phyloP scores from a whole-genome alignment of 148 eudicot genomes.

The Bassia scoparia region DNA sequence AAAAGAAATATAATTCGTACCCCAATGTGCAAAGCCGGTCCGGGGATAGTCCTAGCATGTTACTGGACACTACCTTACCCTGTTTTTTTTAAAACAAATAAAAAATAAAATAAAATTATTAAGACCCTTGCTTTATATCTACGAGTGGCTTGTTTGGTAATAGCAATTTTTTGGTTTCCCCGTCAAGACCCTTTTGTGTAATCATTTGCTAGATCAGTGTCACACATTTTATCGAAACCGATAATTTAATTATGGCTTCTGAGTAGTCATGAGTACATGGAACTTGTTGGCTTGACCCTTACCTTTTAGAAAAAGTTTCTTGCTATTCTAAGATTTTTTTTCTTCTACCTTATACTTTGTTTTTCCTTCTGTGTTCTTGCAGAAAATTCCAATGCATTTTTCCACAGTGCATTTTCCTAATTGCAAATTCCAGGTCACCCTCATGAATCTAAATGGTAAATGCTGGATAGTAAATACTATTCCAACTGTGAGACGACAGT shows the following conservation, averaged over 20 bases:
- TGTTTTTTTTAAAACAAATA: too few species aligned
- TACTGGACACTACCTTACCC: too few species aligned
- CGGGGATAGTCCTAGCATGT: too few species aligned
- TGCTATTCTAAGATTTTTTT: neutral
- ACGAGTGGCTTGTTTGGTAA: too few species aligned
- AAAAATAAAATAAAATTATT: too few species aligned
- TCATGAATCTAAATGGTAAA: constrained; percentile 65
- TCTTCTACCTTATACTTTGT: neutral
- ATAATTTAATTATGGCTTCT: neutral
- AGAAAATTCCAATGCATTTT: constrained; percentile 75
- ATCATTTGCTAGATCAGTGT: too few species aligned
- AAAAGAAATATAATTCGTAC: too few species aligned
- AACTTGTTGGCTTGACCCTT: neutral
- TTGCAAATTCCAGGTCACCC: constrained; percentile 54
- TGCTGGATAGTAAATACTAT: constrained; percentile 69
- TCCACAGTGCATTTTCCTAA: constrained; percentile 61
- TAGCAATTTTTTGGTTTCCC: too few species aligned
- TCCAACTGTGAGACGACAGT: constrained; percentile 46
- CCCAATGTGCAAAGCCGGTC: too few species aligned
- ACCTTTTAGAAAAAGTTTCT: neutral
- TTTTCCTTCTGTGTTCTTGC: constrained; percentile 22
- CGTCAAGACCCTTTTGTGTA: too few species aligned
- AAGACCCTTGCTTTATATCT: too few species aligned
- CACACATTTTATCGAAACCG: neutral
- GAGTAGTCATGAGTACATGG: neutral